Evolutionary conservation across 352 stramenopile species (phyloP).

Genomic region (Lagenidium sp.): DNA sequence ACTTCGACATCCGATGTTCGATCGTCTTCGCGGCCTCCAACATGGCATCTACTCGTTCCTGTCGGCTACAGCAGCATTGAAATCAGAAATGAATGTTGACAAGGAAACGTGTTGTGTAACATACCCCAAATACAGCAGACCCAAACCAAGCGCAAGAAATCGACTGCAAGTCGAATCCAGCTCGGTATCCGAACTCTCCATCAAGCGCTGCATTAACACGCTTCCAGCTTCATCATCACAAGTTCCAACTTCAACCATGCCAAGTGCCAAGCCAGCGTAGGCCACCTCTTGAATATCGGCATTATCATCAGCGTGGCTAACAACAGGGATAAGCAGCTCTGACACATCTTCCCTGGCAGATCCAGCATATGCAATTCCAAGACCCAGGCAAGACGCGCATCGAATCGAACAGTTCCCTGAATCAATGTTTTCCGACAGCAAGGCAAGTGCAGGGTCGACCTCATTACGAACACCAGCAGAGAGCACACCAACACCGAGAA

Average conservation of each 20-base stretch:
- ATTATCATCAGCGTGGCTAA: constrained; percentile 86
- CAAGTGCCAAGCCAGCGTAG: constrained; percentile 93
- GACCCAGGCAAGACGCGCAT: constrained; percentile 90
- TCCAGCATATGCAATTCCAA: constrained; percentile 98
- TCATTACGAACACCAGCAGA: constrained; percentile 93
- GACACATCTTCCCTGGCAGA: constrained; percentile 95
- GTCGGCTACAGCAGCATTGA: constrained; percentile 26
- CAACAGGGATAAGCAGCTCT: constrained; percentile 94
- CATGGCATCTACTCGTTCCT: constrained; percentile 97
- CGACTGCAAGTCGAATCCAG: constrained; percentile 94
- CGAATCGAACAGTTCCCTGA: constrained; percentile 92
- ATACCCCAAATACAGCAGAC: constrained; percentile 96
- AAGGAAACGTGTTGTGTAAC: too few relatives aligned
- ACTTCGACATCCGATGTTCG: constrained; percentile 97
- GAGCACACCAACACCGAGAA: constrained; percentile 96
- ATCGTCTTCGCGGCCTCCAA: constrained; percentile 98
- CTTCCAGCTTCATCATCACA: constrained; percentile 96
- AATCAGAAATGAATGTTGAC: neutral
- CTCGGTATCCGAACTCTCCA: constrained; percentile 97
- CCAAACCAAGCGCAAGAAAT: constrained; percentile 96
- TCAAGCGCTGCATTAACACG: constrained; percentile 95
- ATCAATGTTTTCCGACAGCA: constrained; percentile 97
- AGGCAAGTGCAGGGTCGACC: constrained; percentile 93
- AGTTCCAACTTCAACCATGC: constrained; percentile 98
- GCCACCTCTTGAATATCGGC: constrained; percentile 90